Evolutionary conservation across 2,329 filamentous ascomycete species (phyloP).

Genomic region (Ophiognomonia clavigignenti-juglandacearum): DNA sequence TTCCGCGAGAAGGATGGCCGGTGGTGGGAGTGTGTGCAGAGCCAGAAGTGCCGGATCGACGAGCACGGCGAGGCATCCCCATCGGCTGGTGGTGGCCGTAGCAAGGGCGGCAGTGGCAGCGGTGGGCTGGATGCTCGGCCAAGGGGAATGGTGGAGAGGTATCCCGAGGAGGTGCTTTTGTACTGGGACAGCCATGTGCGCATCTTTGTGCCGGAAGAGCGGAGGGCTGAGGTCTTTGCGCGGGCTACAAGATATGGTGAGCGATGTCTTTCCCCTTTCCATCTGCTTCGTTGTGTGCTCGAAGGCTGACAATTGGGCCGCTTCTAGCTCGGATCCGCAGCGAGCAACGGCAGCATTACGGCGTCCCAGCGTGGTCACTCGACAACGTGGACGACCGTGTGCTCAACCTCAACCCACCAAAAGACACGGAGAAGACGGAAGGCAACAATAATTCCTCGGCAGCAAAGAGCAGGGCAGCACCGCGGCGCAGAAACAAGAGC

Average conservation of each 20-base stretch:
- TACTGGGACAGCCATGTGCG: slow-evolving; percentile 15
- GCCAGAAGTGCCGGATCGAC: slow-evolving; percentile 13
- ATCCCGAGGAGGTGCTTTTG: slow-evolving; percentile 15
- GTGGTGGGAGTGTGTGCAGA: slow-evolving; percentile 13
- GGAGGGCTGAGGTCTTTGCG: slow-evolving; percentile 8
- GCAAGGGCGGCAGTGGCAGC: background rate
- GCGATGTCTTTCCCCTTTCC: background rate
- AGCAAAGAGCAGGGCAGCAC: background rate
- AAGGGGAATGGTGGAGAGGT: slow-evolving; percentile 14
- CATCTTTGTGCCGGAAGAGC: slow-evolving; percentile 8
- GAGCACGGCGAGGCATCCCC: no score
- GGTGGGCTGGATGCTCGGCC: background rate
- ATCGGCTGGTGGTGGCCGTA: no score
- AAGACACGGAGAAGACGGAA: background rate
- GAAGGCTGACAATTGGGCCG: background rate
- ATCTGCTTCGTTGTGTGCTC: no score
- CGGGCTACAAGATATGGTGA: slow-evolving; percentile 10
- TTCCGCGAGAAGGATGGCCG: slow-evolving; percentile 11
- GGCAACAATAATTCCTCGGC: background rate
- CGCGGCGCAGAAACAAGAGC: background rate
- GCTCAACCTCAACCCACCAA: slow-evolving; percentile 3
- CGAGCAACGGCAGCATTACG: slow-evolving; percentile 9
- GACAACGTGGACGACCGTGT: slow-evolving; percentile 11
- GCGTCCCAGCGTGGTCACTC: slow-evolving; percentile 12
- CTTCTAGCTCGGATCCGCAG: slow-evolving; percentile 10